phyloP scores from a whole-genome alignment of 805 yeast genomes.

The Isabelozyma pseudorhagii region DNA sequence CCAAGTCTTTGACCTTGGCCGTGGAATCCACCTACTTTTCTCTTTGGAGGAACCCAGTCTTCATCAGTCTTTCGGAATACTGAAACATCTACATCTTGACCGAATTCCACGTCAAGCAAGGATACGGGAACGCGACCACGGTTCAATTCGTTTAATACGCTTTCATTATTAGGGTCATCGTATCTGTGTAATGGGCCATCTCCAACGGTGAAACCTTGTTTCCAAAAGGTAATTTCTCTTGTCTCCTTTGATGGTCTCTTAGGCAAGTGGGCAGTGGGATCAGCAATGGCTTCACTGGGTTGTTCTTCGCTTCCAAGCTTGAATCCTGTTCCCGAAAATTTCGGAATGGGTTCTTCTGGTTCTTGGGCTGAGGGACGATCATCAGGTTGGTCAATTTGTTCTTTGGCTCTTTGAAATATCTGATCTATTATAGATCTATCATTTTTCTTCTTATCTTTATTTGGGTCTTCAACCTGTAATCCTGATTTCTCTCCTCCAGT shows the following conservation, averaged over 20 bases:
- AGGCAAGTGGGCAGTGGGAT: constrained; percentile 20
- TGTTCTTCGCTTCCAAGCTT: constrained; percentile 47
- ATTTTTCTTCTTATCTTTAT: constrained; percentile 36
- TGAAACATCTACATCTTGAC: constrained; percentile 90
- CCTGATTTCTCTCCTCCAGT: constrained; percentile 77
- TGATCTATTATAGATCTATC: constrained; percentile 55
- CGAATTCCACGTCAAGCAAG: constrained; percentile 75
- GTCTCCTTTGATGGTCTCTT: constrained; percentile 49
- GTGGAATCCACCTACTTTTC: constrained; percentile 58
- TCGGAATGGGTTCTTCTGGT: constrained; percentile 12
- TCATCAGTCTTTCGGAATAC: constrained; percentile 82
- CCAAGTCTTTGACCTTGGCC: constrained; percentile 89
- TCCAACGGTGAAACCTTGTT: constrained; percentile 92
- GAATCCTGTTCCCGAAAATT: constrained; percentile 51
- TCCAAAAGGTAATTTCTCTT: constrained; percentile 91
- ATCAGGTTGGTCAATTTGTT: constrained; percentile 38
- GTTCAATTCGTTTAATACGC: constrained; percentile 74
- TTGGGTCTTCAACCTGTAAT: constrained; percentile 75
- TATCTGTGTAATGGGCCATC: constrained; percentile 84
- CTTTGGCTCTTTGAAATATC: constrained; percentile 61
- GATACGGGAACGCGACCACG: constrained; percentile 89
- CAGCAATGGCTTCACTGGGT: constrained; percentile 33
- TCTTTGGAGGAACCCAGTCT: constrained; percentile 69
- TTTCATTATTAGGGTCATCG: constrained; percentile 88
- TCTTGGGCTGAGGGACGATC: constrained; percentile 32